Conservation (phyloP, 1,284 basidiomycete genomes). For the Rhodofomes roseus region DNA sequence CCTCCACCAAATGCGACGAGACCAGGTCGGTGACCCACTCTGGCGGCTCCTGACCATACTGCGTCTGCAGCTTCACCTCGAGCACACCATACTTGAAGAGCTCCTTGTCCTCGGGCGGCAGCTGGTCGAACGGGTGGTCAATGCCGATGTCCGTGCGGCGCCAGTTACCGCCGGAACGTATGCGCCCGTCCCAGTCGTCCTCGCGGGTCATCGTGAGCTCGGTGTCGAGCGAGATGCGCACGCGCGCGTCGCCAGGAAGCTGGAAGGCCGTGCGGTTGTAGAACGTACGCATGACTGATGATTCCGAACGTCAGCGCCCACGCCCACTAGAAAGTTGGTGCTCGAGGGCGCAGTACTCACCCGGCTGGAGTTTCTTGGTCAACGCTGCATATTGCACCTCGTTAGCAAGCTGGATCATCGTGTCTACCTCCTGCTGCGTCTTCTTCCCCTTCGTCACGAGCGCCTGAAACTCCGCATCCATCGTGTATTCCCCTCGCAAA, state of each 20-base stretch:
- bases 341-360: constrained; percentile 38
- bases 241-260: constrained; percentile 95
- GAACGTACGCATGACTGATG: constrained; percentile 91
- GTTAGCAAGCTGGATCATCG: constrained; percentile 94
- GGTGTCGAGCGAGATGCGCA: constrained; percentile 97
- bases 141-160: constrained; percentile 92
- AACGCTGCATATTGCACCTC: constrained; percentile 94
- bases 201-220: constrained; percentile 93
- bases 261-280: constrained; percentile 99
- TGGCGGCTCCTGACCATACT: constrained; percentile 94
- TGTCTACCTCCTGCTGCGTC: constrained; percentile 88
- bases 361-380: constrained; percentile 80
- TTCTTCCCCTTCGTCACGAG: constrained; percentile 93
- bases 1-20: constrained; percentile 90
- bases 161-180: constrained; percentile 88
- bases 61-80: constrained; percentile 97
- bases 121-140: constrained; percentile 84
- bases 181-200: constrained; percentile 91
- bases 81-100: constrained; percentile 93
- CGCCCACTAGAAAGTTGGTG: not conserved
- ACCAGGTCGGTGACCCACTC: constrained; percentile 96
- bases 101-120: constrained; percentile 82
- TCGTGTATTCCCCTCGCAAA: constrained; percentile 85
- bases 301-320: not conserved
- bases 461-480: constrained; percentile 93